Conservation (phyloP, 352 stramenopile genomes). For the Blastocystis sp. region DNA sequence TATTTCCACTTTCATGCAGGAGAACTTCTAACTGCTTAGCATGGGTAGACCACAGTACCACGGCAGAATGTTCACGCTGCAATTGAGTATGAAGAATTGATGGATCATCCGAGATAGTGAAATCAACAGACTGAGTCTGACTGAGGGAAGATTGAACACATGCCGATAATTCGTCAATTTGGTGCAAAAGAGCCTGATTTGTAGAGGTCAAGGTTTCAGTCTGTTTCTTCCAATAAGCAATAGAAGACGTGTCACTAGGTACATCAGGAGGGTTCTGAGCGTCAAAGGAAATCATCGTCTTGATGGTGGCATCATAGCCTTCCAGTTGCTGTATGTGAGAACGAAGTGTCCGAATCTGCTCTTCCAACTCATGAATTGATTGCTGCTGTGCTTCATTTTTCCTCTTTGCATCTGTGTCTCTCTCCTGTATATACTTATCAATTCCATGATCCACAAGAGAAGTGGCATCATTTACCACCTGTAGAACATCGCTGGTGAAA, state of each 20-base stretch:
- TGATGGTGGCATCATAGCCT: conserved; percentile 7
- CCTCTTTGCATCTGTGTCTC: neutral
- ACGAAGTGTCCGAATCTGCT: neutral
- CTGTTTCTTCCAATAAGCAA: neutral
- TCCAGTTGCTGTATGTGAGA: conserved; percentile 15
- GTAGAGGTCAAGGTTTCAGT: neutral
- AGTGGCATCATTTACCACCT: neutral
- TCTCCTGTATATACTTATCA: neutral
- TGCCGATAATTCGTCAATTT: conserved; percentile 15
- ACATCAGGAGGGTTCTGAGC: neutral
- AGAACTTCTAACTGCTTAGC: conserved; percentile 16
- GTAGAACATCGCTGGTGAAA: neutral
- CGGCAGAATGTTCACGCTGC: neutral
- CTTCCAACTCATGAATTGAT: neutral
- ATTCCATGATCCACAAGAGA: neutral
- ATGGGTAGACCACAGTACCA: neutral
- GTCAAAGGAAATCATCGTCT: conserved; percentile 36
- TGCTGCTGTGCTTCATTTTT: neutral
- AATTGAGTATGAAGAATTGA: neutral
- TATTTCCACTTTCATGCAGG: neutral
- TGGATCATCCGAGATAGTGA: neutral
- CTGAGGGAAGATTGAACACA: neutral
- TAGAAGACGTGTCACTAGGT: neutral
- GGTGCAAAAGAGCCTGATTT: neutral
- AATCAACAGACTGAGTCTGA: neutral